Base-by-base conservation (phyloP, 768 basidiomycete genomes). In the Mycena epipterygia region DNA sequence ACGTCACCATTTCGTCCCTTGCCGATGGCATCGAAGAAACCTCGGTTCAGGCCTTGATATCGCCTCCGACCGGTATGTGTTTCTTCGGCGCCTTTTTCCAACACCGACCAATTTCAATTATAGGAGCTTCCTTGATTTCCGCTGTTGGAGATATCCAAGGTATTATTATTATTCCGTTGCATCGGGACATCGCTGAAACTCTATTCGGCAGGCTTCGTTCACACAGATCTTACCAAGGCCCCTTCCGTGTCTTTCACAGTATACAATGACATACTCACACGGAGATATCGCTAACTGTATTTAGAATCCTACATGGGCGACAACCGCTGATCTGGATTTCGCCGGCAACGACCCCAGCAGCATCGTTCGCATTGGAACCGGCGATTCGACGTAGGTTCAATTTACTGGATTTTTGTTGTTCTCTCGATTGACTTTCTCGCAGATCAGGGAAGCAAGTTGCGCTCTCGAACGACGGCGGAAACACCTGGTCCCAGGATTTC, bases 1-100 rank as follows among this genome's bases (percentile, higher is more conserved):
- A 89, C 64, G 84, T 92, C 29, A 87, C 89, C 0, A 79, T 92
- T 62, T 82, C 88, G 56, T 87, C 88, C 0, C 80, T 91, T 35
- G 90, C 91, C 1, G 87, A 90, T 73, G 91, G 91, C 6, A 83
- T 92, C 19, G 91, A 92, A 79, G 89, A 92, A 76, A 89, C 87
- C 0, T 82, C 90, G 16, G 84, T 91, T 5, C 84, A 84, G 65
- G 86, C 83, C 25, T 74, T 92, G 58, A 88, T 91, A 66, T 90
- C 90, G 8, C 90, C 90, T 6, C 89, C 90, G 1, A 81, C 44
- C 0, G 67, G 67, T 51, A 55, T 32, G 29, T 25, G 13, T 37
- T 11, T 48, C 4, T 44, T n/a, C 21, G 6, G n/a, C 12, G 5
- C 32, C 13, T 19, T n/a, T 13, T 53, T 27, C 42, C 25, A 63